Conservation (phyloP, 345 rosid genomes). For the Barbarea vulgaris region DNA sequence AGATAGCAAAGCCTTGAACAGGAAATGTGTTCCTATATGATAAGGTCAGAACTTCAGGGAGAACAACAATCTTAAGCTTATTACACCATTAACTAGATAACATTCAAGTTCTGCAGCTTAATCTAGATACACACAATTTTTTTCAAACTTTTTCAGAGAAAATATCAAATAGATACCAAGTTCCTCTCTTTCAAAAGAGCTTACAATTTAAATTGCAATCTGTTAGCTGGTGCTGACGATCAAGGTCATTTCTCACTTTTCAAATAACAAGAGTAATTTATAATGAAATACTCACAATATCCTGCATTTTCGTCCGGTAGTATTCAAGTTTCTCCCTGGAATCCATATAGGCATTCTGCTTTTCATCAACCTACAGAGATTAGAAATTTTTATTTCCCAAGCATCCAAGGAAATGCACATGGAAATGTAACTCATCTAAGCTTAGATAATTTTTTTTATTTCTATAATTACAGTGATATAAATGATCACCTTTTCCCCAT, state of each 20-base stretch:
- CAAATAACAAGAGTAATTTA: slow-evolving; percentile 22
- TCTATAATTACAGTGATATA: neutral
- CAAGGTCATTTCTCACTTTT: slow-evolving; percentile 2
- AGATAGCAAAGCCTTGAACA: slow-evolving; percentile 17
- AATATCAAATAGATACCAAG: neutral
- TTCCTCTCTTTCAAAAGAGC: slow-evolving; percentile 7
- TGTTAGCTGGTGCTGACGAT: neutral
- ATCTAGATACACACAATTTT: neutral
- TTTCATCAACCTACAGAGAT: slow-evolving; percentile 56
- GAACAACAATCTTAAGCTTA: slow-evolving; percentile 5
- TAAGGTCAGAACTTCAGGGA: slow-evolving; percentile 9
- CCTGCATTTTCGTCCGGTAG: slow-evolving; percentile 94
- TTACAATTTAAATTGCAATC: neutral
- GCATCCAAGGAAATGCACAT: slow-evolving; percentile 27
- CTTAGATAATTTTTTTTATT: neutral
- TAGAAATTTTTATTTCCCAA: slow-evolving; percentile 20
- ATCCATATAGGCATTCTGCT: slow-evolving; percentile 70
- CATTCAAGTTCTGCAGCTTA: slow-evolving; percentile 2
- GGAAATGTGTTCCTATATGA: neutral
- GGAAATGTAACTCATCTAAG: slow-evolving; percentile 10
- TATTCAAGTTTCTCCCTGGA: slow-evolving; percentile 92
- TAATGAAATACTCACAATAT: slow-evolving; percentile 73
- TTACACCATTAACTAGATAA: slow-evolving; percentile 15
- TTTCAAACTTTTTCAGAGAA: neutral
- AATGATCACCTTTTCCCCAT: slow-evolving; percentile 60